These are phyloP conservation scores for Nemania bipapillata DNA, from an alignment of 2,329 filamentous ascomycete species.

Conservation along the genomic window DNA sequence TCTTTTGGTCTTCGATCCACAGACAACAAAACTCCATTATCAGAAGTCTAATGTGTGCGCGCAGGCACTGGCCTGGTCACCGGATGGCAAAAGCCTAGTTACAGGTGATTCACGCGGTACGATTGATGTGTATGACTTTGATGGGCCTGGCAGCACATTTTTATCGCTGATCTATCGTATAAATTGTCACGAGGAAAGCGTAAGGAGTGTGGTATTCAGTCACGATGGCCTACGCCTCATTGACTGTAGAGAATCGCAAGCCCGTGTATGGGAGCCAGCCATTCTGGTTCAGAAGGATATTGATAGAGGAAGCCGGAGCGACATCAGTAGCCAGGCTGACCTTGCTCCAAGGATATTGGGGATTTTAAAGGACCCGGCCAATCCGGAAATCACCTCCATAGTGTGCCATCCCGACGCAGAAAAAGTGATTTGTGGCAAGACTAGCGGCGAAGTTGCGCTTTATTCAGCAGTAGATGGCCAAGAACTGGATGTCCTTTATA, in stretches of 20 bases:
- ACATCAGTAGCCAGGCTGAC: conserved; percentile 32
- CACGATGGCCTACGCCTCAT: conserved; percentile 49
- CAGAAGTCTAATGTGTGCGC: conserved; percentile 39
- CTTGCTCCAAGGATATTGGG: conserved; percentile 28
- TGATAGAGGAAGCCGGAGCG: conserved; percentile 41
- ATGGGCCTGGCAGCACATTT: conserved; percentile 37
- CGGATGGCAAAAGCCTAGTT: conserved; percentile 45
- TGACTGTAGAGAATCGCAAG: conserved; percentile 50
- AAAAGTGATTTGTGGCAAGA: conserved; percentile 45
- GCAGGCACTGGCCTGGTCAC: conserved; percentile 45
- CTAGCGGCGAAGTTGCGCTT: conserved; percentile 44
- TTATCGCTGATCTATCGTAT: conserved; percentile 49
- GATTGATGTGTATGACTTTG: conserved; percentile 49
- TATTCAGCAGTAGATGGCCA: conserved; percentile 40
- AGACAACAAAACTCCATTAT: conserved; percentile 37
- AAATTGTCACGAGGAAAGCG: conserved; percentile 44
- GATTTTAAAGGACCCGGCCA: conserved; percentile 25
- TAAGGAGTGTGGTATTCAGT: conserved; percentile 49
- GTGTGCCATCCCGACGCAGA: conserved; percentile 32
- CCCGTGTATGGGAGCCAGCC: conserved; percentile 53
- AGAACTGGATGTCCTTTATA: conserved; percentile 40
- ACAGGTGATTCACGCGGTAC: conserved; percentile 42
- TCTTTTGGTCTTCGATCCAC: conserved; percentile 48
- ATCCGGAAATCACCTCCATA: conserved; percentile 44
- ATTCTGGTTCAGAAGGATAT: conserved; percentile 46